These are phyloP conservation scores for Flaveria bidentis DNA, from an alignment of 129 eudicot genomes.

Conservation along the genomic window DNA sequence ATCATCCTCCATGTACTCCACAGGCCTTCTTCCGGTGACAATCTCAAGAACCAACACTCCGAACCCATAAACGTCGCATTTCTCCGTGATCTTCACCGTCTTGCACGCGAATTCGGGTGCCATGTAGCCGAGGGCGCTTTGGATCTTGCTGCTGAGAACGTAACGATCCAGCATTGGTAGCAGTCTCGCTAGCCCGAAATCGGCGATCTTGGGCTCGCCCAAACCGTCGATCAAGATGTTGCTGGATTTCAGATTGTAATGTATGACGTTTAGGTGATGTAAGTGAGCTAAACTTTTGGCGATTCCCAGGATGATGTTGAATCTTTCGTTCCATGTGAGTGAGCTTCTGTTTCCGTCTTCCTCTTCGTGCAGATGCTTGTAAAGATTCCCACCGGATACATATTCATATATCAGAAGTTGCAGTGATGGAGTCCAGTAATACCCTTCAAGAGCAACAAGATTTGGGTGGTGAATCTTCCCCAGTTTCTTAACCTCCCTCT, in stretches of 20 bases:
- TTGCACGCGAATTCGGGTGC: slow-evolving; percentile 95
- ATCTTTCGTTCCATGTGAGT: slow-evolving; percentile 85
- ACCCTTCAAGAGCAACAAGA: slow-evolving; percentile 84
- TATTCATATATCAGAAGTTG: slow-evolving; percentile 87
- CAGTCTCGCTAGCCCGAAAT: slow-evolving; percentile 79
- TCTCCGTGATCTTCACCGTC: slow-evolving; percentile 84
- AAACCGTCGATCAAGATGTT: slow-evolving; percentile 69
- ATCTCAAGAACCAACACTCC: slow-evolving; percentile 82
- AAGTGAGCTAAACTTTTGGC: slow-evolving; percentile 83
- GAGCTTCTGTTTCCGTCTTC: slow-evolving; percentile 47
- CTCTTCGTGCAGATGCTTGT: slow-evolving; percentile 84
- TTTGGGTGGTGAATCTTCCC: slow-evolving; percentile 78
- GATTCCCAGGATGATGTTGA: slow-evolving; percentile 66
- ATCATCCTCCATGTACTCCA: slow-evolving; percentile 98
- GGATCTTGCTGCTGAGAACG: slow-evolving; percentile 85
- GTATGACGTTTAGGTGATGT: slow-evolving; percentile 75
- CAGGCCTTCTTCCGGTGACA: slow-evolving; percentile 83
- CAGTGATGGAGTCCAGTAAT: slow-evolving; percentile 90
- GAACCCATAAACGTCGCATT: slow-evolving; percentile 93
- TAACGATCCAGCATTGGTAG: slow-evolving; percentile 88
- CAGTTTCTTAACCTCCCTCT: slow-evolving; percentile 74
- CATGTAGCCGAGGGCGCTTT: slow-evolving; percentile 97
- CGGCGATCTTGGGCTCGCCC: slow-evolving; percentile 83
- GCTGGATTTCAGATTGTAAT: slow-evolving; percentile 91
- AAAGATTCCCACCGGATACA: slow-evolving; percentile 79